These are phyloP conservation scores for Cercospora beticola DNA, from an alignment of 2,329 filamentous ascomycete species.

Conservation along the genomic window DNA sequence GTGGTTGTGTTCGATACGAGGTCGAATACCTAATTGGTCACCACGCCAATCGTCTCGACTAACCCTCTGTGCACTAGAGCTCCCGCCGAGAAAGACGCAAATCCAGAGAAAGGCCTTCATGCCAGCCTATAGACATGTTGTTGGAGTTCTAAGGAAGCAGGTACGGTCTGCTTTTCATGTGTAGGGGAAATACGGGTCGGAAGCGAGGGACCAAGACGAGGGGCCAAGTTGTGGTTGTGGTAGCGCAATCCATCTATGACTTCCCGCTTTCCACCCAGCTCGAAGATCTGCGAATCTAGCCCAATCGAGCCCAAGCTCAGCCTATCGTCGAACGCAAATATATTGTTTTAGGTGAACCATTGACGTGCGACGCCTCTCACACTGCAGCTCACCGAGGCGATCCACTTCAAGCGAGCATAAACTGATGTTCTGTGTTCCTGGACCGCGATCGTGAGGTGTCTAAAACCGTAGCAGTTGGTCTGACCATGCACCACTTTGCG, in stretches of 20 bases:
- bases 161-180: background rate
- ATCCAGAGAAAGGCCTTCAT: slow-evolving; percentile 6
- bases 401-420: background rate
- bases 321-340: slow-evolving; percentile 5
- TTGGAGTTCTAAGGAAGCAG: background rate
- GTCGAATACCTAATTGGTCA: background rate
- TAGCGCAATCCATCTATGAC: background rate
- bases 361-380: background rate
- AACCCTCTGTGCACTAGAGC: background rate
- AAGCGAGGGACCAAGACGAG: background rate
- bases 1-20: background rate
- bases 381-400: background rate
- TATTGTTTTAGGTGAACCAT: slow-evolving; percentile 7
- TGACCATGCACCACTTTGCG: background rate
- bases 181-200: background rate
- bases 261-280: slow-evolving; percentile 2
- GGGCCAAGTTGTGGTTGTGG: slow-evolving; percentile 1
- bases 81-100: background rate
- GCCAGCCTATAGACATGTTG: background rate
- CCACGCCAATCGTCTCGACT: background rate
- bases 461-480: background rate
- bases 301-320: background rate
- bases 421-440: background rate
- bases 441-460: background rate
- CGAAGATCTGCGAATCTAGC: slow-evolving; percentile 7